Conservation (phyloP, 2,329 filamentous ascomycete genomes). For the Nemania bipapillata region DNA sequence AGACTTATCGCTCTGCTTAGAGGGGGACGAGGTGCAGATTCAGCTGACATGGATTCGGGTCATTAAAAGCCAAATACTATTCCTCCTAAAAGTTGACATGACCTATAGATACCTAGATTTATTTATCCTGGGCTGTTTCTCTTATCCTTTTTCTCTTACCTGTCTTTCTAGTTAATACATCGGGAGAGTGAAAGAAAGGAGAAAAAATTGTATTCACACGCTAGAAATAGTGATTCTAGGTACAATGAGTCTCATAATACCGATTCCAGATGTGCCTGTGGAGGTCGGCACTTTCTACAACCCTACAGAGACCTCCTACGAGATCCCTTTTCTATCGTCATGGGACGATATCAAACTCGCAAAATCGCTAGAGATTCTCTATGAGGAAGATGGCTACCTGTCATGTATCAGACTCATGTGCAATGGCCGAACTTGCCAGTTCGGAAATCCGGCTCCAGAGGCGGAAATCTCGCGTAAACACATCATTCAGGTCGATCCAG, state of each 20-base stretch:
- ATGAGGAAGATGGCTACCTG: conserved; percentile 22
- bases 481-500: background rate
- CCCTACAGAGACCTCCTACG: background rate
- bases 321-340: background rate
- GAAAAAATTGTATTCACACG: too few relatives aligned
- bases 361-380: conserved; percentile 1
- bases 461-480: conserved; percentile 15
- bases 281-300: conserved; percentile 16
- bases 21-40: too few relatives aligned
- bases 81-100: background rate
- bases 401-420: conserved; percentile 3
- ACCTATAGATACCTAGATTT: background rate
- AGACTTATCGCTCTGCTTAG: too few relatives aligned
- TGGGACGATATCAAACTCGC: conserved; percentile 2
- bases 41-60: background rate
- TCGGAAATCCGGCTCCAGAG: conserved; percentile 9
- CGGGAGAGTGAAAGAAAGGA: too few relatives aligned
- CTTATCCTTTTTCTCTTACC: background rate
- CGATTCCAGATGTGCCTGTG: background rate
- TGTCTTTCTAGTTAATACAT: background rate
- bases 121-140: background rate
- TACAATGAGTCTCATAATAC: conserved; percentile 9
- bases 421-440: background rate
- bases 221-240: background rate
- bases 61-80: background rate